Percentiles rank a stretch among this genome's conserved stretches.
These are phyloP conservation scores for Mycosphaerella sp. DNA, from an alignment of 2,329 filamentous ascomycete genomes.

Conservation along the genomic window DNA sequence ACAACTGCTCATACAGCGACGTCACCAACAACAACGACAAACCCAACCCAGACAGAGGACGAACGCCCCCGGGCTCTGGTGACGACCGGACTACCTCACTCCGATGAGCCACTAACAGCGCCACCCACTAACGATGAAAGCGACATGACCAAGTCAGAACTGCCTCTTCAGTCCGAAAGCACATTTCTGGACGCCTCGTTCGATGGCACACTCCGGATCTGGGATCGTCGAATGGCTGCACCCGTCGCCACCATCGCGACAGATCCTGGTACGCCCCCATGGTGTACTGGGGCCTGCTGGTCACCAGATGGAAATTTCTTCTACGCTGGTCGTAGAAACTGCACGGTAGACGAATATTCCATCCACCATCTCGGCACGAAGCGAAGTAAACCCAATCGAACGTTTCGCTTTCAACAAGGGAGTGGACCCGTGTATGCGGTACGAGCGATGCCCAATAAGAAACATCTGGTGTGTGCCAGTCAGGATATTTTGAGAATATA, in stretches of 20 bases:
- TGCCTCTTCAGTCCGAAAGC: slow-evolving; percentile 55
- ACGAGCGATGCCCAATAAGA: slow-evolving; percentile 82
- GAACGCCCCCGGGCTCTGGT: slow-evolving; percentile 5
- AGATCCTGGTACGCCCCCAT: slow-evolving; percentile 71
- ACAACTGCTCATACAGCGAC: slow-evolving; percentile 29
- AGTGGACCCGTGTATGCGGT: slow-evolving; percentile 86
- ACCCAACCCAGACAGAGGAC: background rate
- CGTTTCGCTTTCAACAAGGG: slow-evolving; percentile 80
- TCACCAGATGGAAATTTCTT: slow-evolving; percentile 91
- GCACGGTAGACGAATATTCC: slow-evolving; percentile 90
- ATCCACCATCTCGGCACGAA: slow-evolving; percentile 60
- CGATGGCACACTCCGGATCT: slow-evolving; percentile 83
- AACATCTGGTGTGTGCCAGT: slow-evolving; percentile 86
- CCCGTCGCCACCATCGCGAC: slow-evolving; percentile 75
- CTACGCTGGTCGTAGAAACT: slow-evolving; percentile 83
- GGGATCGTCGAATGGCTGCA: slow-evolving; percentile 73
- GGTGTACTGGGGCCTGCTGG: slow-evolving; percentile 98
- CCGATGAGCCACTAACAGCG: slow-evolving; percentile 41
- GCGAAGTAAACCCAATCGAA: slow-evolving; percentile 66
- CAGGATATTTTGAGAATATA: slow-evolving; percentile 92
- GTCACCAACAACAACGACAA: background rate
- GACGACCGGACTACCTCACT: slow-evolving; percentile 48
- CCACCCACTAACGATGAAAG: slow-evolving; percentile 33
- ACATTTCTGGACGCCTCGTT: slow-evolving; percentile 86
- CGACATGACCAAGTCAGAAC: slow-evolving; percentile 26